phyloP scores from a whole-genome alignment of 139 green algal species.

The Picochlorum sp. region DNA sequence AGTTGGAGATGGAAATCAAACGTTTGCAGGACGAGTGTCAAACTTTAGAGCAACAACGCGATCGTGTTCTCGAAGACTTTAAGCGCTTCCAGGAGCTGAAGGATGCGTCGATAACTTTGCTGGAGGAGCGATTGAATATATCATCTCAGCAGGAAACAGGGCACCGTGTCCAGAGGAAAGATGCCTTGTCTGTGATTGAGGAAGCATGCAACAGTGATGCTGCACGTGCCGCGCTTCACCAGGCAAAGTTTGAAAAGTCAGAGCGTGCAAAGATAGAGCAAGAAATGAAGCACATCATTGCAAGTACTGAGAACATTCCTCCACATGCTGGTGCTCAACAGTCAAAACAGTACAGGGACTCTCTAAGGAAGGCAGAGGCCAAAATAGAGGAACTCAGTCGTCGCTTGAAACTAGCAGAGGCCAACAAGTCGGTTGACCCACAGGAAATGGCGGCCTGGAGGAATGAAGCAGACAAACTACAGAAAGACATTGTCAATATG shows the following conservation, averaged over 20 bases:
- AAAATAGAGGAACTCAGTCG: neutral
- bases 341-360: slow-evolving; percentile 1
- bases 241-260: slow-evolving; percentile 8
- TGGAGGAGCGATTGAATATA: slow-evolving; percentile 2
- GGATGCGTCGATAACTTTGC: neutral
- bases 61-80: neutral
- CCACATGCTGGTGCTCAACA: neutral
- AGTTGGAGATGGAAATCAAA: neutral
- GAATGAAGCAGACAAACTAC: neutral
- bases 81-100: slow-evolving; percentile 3
- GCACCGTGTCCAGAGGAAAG: neutral
- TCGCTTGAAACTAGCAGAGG: neutral
- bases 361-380: neutral
- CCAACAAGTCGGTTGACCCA: neutral
- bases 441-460: neutral
- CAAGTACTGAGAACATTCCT: neutral
- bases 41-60: neutral
- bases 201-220: slow-evolving; percentile 5
- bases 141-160: neutral
- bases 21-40: neutral
- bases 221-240: neutral
- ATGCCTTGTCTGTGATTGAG: neutral
- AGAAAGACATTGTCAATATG: neutral
- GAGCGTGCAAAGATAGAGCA: neutral
- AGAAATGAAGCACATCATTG: neutral